Evolutionary conservation across 2,329 filamentous ascomycete genomes (phyloP).

Genomic region (Byssothecium circinans): DNA sequence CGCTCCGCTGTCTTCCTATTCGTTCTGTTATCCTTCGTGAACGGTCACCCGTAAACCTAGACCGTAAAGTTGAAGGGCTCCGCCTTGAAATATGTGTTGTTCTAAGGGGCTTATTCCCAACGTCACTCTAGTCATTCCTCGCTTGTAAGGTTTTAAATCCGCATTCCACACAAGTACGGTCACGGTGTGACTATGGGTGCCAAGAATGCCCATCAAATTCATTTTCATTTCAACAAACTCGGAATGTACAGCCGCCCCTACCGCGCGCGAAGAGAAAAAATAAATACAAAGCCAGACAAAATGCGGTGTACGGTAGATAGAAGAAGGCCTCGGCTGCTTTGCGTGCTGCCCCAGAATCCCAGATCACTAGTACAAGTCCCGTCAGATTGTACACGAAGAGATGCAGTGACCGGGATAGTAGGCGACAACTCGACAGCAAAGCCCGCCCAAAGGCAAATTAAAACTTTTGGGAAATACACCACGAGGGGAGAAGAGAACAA

Average conservation of each 20-base stretch:
- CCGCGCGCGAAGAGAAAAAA: not conserved
- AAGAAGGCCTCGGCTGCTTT: constrained; percentile 6
- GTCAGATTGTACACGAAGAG: constrained; percentile 11
- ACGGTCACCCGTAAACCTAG: too few species aligned
- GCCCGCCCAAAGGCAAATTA: constrained; percentile 9
- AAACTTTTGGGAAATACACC: constrained; percentile 7
- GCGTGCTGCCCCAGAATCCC: constrained; percentile 4
- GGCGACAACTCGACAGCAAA: constrained; percentile 3
- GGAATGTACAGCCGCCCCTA: constrained; percentile 2
- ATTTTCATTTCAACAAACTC: constrained; percentile 3
- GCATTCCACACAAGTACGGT: too few species aligned
- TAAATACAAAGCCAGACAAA: constrained; percentile 8
- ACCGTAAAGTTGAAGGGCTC: too few species aligned
- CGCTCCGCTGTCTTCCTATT: too few species aligned
- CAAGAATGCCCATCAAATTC: constrained; percentile 1
- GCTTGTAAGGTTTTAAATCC: too few species aligned
- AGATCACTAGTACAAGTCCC: constrained; percentile 10
- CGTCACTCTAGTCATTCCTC: too few species aligned
- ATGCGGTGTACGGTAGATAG: constrained; percentile 7
- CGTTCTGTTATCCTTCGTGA: too few species aligned
- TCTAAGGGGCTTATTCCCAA: too few species aligned
- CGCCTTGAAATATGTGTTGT: too few species aligned
- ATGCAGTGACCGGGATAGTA: constrained; percentile 7
- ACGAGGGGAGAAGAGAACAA: constrained; percentile 3
- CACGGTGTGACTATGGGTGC: too few species aligned